These are phyloP conservation scores for Dactylellina drechsleri DNA, from an alignment of 2,329 filamentous ascomycete species.

Conservation along the genomic window DNA sequence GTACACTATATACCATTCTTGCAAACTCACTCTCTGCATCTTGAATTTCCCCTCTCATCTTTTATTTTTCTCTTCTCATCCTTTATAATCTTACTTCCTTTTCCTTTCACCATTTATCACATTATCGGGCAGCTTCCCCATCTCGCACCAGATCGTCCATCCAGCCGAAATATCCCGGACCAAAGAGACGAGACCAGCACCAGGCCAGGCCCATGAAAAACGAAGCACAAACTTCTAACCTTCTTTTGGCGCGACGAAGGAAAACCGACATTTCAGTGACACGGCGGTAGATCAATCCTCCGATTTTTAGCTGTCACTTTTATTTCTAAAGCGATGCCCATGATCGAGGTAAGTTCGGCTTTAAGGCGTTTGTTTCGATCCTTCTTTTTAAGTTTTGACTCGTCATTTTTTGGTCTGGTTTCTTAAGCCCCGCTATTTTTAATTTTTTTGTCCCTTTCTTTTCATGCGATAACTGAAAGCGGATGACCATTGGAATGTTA, in stretches of 20 bases:
- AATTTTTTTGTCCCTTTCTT: slow-evolving; percentile 11
- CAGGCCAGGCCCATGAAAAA: no score
- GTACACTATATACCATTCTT: not conserved
- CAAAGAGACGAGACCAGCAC: not conserved
- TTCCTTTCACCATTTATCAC: slow-evolving; percentile 6
- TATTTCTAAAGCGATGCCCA: slow-evolving; percentile 31
- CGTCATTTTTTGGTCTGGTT: not conserved
- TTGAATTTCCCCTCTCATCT: slow-evolving; percentile 13
- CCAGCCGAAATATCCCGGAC: slow-evolving; percentile 39
- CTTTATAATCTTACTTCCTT: not conserved
- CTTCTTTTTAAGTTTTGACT: not conserved
- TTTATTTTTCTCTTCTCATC: not conserved
- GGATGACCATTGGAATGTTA: slow-evolving; percentile 36
- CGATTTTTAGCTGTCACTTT: slow-evolving; percentile 9
- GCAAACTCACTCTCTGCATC: slow-evolving; percentile 5
- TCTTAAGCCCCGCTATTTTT: slow-evolving; percentile 14
- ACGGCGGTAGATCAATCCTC: slow-evolving; percentile 25
- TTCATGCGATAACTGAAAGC: slow-evolving; percentile 36
- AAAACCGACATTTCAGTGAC: not conserved
- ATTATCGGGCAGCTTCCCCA: slow-evolving; percentile 15
- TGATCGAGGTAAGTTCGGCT: slow-evolving; percentile 46
- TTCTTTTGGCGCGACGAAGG: slow-evolving; percentile 20
- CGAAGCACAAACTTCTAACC: slow-evolving; percentile 6
- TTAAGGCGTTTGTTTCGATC: slow-evolving; percentile 5
- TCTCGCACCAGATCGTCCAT: slow-evolving; percentile 26